These are phyloP conservation scores for Chlorella ohadii DNA, from an alignment of 139 green algal species.

Conservation along the genomic window DNA sequence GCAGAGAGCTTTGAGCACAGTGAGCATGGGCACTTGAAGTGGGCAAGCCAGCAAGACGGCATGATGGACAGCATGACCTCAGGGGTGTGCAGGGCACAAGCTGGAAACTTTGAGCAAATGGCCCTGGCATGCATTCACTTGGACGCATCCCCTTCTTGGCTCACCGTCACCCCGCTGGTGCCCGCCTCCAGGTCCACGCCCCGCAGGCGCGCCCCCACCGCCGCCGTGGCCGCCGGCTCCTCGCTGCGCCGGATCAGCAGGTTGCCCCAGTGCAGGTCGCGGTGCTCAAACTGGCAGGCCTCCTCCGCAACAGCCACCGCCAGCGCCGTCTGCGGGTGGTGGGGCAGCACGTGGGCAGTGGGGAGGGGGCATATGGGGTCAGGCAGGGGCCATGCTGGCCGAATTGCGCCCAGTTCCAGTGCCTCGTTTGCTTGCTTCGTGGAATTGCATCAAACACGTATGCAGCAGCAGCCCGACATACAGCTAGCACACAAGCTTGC, in stretches of 20 bases:
- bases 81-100: no score
- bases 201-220: constrained; percentile 31
- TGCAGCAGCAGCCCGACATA: no score
- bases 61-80: background rate
- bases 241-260: constrained; percentile 58
- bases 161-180: constrained; percentile 11
- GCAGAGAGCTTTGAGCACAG: background rate
- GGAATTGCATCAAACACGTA: no score
- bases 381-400: background rate
- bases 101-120: no score
- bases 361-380: background rate
- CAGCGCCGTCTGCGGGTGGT: constrained; percentile 67
- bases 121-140: no score
- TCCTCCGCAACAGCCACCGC: constrained; percentile 90
- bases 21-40: no score
- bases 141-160: no score
- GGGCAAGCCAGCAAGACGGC: no score
- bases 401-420: no score
- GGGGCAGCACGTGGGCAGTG: background rate
- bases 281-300: constrained; percentile 94
- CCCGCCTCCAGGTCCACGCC: constrained; percentile 14
- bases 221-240: background rate
- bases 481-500: no score
- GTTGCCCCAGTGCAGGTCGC: constrained; percentile 97
- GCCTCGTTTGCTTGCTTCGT: no score